Base-by-base conservation (phyloP, 2,329 filamentous ascomycete species). In the Nemania sp. region DNA sequence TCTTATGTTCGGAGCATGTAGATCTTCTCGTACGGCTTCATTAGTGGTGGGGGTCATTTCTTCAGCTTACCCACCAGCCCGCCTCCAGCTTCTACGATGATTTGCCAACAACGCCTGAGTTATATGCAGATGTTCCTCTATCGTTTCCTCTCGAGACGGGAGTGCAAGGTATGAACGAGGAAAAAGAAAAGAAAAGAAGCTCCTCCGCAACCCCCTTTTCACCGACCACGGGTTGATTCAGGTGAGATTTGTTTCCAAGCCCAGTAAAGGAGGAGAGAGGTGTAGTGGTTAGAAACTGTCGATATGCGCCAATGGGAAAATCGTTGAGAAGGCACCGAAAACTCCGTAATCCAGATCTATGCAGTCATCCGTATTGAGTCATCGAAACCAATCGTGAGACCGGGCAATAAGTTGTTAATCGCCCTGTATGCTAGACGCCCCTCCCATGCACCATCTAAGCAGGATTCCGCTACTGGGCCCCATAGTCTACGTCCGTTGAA, bases 401-500 rank as follows among this genome's bases (percentile, higher is more conserved):
- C 15, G 13, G 37, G 40, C 15, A 17, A 50, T 20, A 51, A 53
- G 34, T 42, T 54, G 49, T 48, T 48, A 17, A 42, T 53, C 51
- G 46, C 45, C 57, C 48, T 57, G 34, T 58, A 54, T 63, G 50
- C 56, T 39, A 60, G 57, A 60, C 43, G 52, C 42, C 54, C 35
- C 18, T 54, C 47, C 42, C 17, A 57, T 60, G 47, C 57, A 59
- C 49, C 49, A 34, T 64, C 54, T 55, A 66, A 58, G 45, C 35
- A 56, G 58, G 51, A 60, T 49, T 49, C 46, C 42, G n/a, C 35
- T 53, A 20, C 32, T 32, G 42, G 42, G 43, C 45, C 18, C 45
- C 50, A 39, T 70, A 68, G 40, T 57, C 67, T 67, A 70, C 48
- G 62, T 77, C 75, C 79, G 79, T 72, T 86, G 84, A 76, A 92